Base-by-base conservation (phyloP, 495 filamentous ascomycete genomes). In the Penicillium simplicissimum region DNA sequence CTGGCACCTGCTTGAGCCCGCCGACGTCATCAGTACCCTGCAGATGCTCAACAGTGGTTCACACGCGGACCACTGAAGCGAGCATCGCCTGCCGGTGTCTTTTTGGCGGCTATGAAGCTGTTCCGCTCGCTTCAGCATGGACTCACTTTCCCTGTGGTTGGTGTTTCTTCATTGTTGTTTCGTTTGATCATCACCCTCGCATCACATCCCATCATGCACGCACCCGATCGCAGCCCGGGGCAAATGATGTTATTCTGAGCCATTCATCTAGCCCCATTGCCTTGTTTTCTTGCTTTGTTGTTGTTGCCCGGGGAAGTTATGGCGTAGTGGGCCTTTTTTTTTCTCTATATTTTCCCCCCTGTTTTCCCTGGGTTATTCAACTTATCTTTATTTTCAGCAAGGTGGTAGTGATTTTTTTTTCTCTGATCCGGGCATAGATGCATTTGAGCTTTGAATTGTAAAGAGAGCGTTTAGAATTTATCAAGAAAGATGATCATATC, bases 1-100 rank as follows among this genome's bases (percentile, higher is more conserved):
- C 52, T 97, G 90, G 87, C 92, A 96, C 67, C 78, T 98, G 4
- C 79, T 93, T 11, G 92, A 97, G 70, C 90, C 94, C 0, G 79
- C 86, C 55, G 93, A 97, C 73, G 92, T 98, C 40, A 87, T 98
- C 51, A 86, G 88, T 58, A 85, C 88, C 28, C 81, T 94, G 25
- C 87, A 87, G 14, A 79, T 92, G 53, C 84, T 97, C 6, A 85
- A 84, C 65, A 83, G 75, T 47, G 72, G 60, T 42, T 66, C 62
- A 33, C 58, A 61, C n/a, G 73, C 74, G 58, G 76, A 77, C 35
- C 69, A 74, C 40, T 77, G 62, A 59, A 31, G 28, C 2, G 28
- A 31, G 28, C 6, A 31, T 2, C 28, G 28, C 28, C 6, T 0
- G 28, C 23, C 23, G 3, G 23, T 25, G 28, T 31, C 28, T 31